Evolutionary conservation across 768 basidiomycete genomes (phyloP), one percentile per base, ranked within the genome.

Genomic region (Rhodotorula sphaerocarpa): DNA sequence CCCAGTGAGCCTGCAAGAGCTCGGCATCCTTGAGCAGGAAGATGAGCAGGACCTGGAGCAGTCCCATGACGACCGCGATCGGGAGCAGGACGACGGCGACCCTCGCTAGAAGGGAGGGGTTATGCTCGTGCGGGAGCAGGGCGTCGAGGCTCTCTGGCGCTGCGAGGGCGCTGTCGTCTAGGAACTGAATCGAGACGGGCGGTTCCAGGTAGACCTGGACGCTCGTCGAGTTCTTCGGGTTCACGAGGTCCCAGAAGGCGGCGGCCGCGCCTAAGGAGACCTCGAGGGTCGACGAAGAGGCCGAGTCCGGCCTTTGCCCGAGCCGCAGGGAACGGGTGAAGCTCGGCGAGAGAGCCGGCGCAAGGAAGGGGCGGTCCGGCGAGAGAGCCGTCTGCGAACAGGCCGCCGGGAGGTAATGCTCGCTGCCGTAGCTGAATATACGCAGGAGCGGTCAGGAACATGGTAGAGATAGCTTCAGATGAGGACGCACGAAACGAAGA

Each of bases 1-100:
- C 72, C 47, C 77, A 80, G 71, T 91, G 89, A 5, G 88, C 86
- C 70, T 91, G 91, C 41, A 95, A 80, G 1, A 91, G 81, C 61
- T 99, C 91, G 0, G 89, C 83, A 67, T 93, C 86, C 77, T 92
- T 93, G 64, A 96, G 78, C 3, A 99, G 79, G 73, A 91, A 91
- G 15, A 89, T 79, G 12, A 93, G 78, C 16, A 97, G 76, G 12
- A 81, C 79, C 74, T 87, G 96, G 15, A 97, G 79, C 6, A 81
- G 75, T 30, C 80, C 76, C 11, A 86, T 87, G 0, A 92, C 93
- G 9, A 79, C 79, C 12, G 83, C 81, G 72, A 95, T 92, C 0
- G 93, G 93, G 1, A 91, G 75, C 3, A 89, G 77, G 74, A 96
- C 83, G 65, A 92, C 27, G 86, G 73, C 30, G 12, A 55, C 50